Conservation (phyloP, 495 filamentous ascomycete genomes). For the Xylaria telfairii region DNA sequence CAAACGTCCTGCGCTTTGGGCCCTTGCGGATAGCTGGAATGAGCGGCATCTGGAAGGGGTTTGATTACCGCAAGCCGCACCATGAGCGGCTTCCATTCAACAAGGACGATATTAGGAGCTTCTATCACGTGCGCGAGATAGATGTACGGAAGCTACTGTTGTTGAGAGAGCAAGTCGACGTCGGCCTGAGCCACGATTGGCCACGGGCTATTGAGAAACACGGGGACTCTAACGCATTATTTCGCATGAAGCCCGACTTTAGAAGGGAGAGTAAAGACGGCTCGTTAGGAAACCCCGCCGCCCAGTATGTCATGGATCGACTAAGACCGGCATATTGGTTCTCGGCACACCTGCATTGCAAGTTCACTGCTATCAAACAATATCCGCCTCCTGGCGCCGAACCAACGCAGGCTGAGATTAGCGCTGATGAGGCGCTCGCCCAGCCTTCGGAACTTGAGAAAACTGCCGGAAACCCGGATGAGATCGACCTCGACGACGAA, state of each 20-base stretch:
- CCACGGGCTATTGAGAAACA: constrained; percentile 77
- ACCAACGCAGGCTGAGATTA: constrained; percentile 14
- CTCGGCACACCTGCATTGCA: constrained; percentile 89
- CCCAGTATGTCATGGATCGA: constrained; percentile 76
- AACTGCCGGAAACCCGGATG: constrained; percentile 50
- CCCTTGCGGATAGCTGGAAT: constrained; percentile 86
- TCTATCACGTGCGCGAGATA: constrained; percentile 90
- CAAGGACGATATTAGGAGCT: constrained; percentile 69
- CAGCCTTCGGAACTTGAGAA: background rate
- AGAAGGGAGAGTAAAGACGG: constrained; percentile 73
- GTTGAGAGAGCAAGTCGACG: constrained; percentile 78
- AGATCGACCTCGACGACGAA: constrained; percentile 60
- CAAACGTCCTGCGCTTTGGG: constrained; percentile 83
- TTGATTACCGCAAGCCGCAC: constrained; percentile 81
- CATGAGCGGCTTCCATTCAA: constrained; percentile 87
- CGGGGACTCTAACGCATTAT: constrained; percentile 69
- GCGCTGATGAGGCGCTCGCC: background rate
- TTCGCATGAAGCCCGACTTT: constrained; percentile 73
- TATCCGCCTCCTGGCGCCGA: constrained; percentile 54
- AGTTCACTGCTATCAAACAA: constrained; percentile 74
- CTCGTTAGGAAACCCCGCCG: constrained; percentile 77
- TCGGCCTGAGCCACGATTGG: constrained; percentile 96
- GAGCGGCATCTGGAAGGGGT: constrained; percentile 91
- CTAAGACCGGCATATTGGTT: constrained; percentile 90
- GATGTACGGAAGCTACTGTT: constrained; percentile 91